Conservation (phyloP, 202 grass and related monocot species). For the Miscanthus sacchariflorus region DNA sequence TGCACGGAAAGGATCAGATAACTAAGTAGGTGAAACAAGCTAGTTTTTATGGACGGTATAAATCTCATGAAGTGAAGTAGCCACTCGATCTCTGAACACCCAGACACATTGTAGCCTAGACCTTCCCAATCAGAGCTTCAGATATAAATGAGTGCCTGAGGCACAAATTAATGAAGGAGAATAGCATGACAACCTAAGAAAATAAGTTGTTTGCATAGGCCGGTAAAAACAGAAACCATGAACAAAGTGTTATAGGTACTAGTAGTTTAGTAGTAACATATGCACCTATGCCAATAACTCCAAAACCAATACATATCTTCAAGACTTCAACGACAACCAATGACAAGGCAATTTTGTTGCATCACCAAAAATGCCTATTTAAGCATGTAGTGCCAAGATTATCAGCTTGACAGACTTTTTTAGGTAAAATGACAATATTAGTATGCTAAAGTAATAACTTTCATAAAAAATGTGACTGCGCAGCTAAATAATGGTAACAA, state of each 20-base stretch:
- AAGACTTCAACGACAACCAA: not conserved
- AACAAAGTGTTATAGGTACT: not conserved
- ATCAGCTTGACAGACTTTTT: not conserved
- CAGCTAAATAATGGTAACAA: conserved; percentile 12
- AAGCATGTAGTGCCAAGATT: not conserved
- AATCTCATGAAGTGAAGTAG: not conserved
- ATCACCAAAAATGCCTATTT: not conserved
- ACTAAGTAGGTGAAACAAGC: not conserved
- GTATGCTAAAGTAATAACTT: conserved; percentile 11
- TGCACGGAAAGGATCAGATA: conserved; percentile 38
- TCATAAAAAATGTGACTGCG: conserved; percentile 3
- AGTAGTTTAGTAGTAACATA: conserved; percentile 14
- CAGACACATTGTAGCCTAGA: not conserved
- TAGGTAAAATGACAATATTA: not conserved
- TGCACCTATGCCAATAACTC: not conserved
- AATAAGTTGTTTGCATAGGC: conserved; percentile 9
- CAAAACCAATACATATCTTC: not conserved
- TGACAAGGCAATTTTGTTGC: not conserved
- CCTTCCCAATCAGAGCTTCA: not conserved
- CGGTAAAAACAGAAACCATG: not conserved
- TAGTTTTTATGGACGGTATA: not conserved
- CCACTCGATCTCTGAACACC: not conserved
- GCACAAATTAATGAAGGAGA: not conserved
- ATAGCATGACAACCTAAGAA: not conserved
- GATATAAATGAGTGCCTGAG: not conserved